Evolutionary conservation across 345 rosid genomes (phyloP), one percentile per base, ranked within the genome.

Genomic region (Eucalyptus regnans): DNA sequence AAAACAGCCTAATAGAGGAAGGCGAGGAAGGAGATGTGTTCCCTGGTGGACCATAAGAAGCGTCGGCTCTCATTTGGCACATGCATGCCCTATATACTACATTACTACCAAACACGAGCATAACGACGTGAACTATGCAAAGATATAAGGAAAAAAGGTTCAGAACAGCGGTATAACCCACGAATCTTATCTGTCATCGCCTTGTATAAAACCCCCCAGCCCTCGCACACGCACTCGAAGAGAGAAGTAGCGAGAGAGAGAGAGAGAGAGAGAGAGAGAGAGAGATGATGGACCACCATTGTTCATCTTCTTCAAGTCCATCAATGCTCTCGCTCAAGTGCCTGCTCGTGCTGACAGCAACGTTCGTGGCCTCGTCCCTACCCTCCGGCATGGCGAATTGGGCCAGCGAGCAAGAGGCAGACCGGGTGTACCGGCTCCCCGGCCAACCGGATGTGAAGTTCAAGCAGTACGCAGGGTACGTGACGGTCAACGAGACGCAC

Each of bases 381-480:
- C 64, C 33, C 92, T 90, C 1, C 87, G 13, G 81, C 81, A 41
- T 10, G 23, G 44, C 13, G 44, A 71, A 71, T 33, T 17, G 81
- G 81, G 81, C 81, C 44, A 6, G 84, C 8, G 16, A 87, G 29
- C 98, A 95, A 88, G 93, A 94, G 87, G 95, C 93, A 7, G 98
- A 95, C 90, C 41, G 89, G 18, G 97, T 96, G 41, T 76, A 18
- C 20, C 88, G 88, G 12, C 96, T 96, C 41, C 97, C 97, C 2
- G 98, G 97, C 20, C 98, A 94, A 81, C 98, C 97, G 3, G 88
- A 89, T 68, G 96, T 95, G 87, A 91, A 86, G 44, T 96, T 95
- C 92, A 90, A 89, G 91, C 98, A 96, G n/a, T 95, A 95, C 84
- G 94, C 98, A 6, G 98, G 98, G n/a, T 96, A 96, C 81, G 94